phyloP scores from a whole-genome alignment of 148 eudicot genomes.

The Fagopyrum esculentum region DNA sequence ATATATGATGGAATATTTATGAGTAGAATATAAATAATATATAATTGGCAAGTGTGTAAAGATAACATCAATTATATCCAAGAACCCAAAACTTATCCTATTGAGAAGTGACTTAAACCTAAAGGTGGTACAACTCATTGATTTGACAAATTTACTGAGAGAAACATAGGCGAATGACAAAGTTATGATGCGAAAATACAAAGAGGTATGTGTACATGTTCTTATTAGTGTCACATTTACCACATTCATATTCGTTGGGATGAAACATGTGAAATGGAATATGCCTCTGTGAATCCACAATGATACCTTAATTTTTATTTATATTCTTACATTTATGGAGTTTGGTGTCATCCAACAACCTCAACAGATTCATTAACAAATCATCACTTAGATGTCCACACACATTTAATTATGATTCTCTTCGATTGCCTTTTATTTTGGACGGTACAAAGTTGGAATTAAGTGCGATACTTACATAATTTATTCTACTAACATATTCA shows the following conservation, averaged over 20 bases:
- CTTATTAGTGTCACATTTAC: background rate
- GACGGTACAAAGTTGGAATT: background rate
- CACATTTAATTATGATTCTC: background rate
- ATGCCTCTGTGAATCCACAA: background rate
- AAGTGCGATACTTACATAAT: background rate
- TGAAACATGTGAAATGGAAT: background rate
- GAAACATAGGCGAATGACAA: too few relatives aligned
- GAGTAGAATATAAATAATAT: too few relatives aligned
- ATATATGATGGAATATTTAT: too few relatives aligned
- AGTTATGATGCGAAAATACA: too few relatives aligned
- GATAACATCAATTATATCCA: too few relatives aligned
- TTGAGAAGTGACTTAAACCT: too few relatives aligned
- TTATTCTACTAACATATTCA: background rate
- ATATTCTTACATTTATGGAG: background rate
- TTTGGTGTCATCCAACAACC: conserved; percentile 1
- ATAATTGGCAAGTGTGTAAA: too few relatives aligned
- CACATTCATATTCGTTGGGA: background rate
- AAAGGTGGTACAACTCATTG: too few relatives aligned
- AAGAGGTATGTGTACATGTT: too few relatives aligned
- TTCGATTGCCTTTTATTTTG: background rate
- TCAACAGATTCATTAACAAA: conserved; percentile 1
- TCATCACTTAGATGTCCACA: background rate
- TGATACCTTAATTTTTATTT: background rate
- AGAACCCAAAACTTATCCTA: too few relatives aligned
- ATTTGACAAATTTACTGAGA: too few relatives aligned